Base-by-base conservation (phyloP, 257 asterid genomes). In the Solanum gracilifrons region DNA sequence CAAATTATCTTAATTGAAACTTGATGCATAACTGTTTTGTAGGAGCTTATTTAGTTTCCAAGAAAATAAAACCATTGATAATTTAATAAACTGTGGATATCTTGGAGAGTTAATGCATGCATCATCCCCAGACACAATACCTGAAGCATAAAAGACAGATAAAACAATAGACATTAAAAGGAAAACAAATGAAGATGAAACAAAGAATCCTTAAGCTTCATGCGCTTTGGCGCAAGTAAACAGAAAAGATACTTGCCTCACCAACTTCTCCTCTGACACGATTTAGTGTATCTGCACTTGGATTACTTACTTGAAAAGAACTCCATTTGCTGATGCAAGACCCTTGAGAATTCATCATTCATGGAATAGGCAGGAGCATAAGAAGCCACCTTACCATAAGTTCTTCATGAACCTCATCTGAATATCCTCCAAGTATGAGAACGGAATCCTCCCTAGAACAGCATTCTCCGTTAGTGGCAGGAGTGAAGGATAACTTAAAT, bases 311-410 rank as follows among this genome's bases (percentile, higher is more conserved):
- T 97, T 77, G 99, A 96, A 92, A 93, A 97, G 83, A 95, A 96
- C 92, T 97, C 99, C 99, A 97, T 97, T 91, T 97, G 99, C 90
- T 95, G 99, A 92, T 97, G 99, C 89, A 97, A 90, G 87, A 96
- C 99, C 93, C 99, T 94, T 97, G 99, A 92, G 91, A 96, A 95
- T 90, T 97, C 99, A 91, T 97, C 99, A 89, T 32, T 32, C 99
- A 97, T 97, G 15, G 99, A 95, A 87, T 97, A 97, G 77, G 99
- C 99, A 88, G 99, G 98, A 35, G 99, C 98, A 91, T 87, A 91
- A 73, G 94, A 83, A 83, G 96, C 98, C 86, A 94, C 97, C 90
- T 91, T 94, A 69, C 98, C 98, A 86, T 97, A 94, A 94, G 90
- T 96, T 97, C 92, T 97, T 96, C 98, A 96, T 94, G 89, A 97